Percentiles rank a stretch among this genome's conserved stretches.
phyloP scores from a whole-genome alignment of 768 basidiomycete species.

The Multifurca ochricompacta region DNA sequence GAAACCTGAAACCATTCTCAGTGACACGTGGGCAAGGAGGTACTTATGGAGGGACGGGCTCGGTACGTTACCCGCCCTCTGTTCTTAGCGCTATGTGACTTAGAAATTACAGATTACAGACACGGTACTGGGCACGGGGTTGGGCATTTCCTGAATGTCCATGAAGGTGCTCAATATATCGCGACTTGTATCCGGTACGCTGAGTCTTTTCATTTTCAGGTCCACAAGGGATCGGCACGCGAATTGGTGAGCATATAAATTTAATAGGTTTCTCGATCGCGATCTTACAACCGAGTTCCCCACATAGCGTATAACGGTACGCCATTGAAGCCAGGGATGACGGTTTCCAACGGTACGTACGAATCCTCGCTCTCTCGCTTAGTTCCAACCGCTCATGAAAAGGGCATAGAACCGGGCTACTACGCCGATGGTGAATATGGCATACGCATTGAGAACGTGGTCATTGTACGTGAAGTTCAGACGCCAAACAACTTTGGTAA shows the following conservation, averaged over 20 bases:
- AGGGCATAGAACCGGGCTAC: conserved; percentile 69
- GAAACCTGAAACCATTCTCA: conserved; percentile 24
- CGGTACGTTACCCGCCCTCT: conserved; percentile 37
- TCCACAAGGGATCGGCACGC: conserved; percentile 56
- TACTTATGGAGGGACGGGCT: conserved; percentile 83
- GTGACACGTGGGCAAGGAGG: conserved; percentile 75
- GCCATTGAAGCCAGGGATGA: conserved; percentile 77
- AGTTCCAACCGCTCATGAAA: background rate
- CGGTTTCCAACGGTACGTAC: conserved; percentile 69
- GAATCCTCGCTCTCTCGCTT: background rate
- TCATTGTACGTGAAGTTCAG: conserved; percentile 62
- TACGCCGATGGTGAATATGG: conserved; percentile 88
- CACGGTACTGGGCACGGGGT: conserved; percentile 96
- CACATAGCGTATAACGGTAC: conserved; percentile 55
- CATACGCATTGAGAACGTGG: conserved; percentile 87
- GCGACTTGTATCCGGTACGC: background rate
- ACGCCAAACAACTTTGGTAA: conserved; percentile 74
- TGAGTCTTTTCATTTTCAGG: conserved; percentile 27
- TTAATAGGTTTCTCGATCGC: background rate
- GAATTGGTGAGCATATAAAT: conserved; percentile 32
- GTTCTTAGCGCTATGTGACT: background rate
- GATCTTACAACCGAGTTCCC: background rate
- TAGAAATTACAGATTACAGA: conserved; percentile 47
- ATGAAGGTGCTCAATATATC: conserved; percentile 47
- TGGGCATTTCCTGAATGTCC: conserved; percentile 90